Conservation (phyloP, 2,329 filamentous ascomycete species). For the Zopfia rhizophila region DNA sequence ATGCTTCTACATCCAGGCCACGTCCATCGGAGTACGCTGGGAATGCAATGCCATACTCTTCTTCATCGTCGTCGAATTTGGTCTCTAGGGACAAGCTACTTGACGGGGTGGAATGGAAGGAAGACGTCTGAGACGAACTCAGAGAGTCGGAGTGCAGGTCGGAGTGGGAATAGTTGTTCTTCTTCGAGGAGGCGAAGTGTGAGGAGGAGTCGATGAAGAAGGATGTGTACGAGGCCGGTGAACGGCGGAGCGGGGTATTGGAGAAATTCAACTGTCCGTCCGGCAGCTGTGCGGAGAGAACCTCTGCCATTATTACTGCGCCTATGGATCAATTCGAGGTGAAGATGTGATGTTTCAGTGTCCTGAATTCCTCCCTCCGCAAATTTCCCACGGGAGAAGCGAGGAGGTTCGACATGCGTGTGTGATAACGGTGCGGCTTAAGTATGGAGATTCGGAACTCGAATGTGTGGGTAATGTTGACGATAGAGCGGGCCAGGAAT, state of each 20-base stretch:
- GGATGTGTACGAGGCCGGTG: slow-evolving; percentile 56
- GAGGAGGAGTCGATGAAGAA: slow-evolving; percentile 51
- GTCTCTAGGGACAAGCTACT: slow-evolving; percentile 72
- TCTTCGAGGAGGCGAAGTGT: slow-evolving; percentile 39
- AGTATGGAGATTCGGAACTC: slow-evolving; percentile 13
- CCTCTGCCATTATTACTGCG: slow-evolving; percentile 54
- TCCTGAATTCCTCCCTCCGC: slow-evolving; percentile 39
- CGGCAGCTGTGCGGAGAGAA: slow-evolving; percentile 53
- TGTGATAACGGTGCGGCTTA: slow-evolving; percentile 26
- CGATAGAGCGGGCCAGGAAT: slow-evolving; percentile 24
- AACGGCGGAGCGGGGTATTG: slow-evolving; percentile 51
- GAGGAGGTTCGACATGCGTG: slow-evolving; percentile 45
- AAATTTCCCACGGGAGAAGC: slow-evolving; percentile 20
- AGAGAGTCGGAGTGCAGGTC: slow-evolving; percentile 51
- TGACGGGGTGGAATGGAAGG: slow-evolving; percentile 70
- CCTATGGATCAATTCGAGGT: background rate
- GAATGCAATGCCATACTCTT: slow-evolving; percentile 54
- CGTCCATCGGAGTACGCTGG: slow-evolving; percentile 52
- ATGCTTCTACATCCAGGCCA: slow-evolving; percentile 20
- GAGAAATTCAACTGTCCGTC: slow-evolving; percentile 56
- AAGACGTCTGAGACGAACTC: slow-evolving; percentile 57
- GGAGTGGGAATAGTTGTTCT: slow-evolving; percentile 46
- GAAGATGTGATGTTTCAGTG: slow-evolving; percentile 28
- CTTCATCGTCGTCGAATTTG: slow-evolving; percentile 61
- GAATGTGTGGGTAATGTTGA: slow-evolving; percentile 22